phyloP scores from a whole-genome alignment of 192 early-diverging fungal species.

The Backusella psychrophila region DNA sequence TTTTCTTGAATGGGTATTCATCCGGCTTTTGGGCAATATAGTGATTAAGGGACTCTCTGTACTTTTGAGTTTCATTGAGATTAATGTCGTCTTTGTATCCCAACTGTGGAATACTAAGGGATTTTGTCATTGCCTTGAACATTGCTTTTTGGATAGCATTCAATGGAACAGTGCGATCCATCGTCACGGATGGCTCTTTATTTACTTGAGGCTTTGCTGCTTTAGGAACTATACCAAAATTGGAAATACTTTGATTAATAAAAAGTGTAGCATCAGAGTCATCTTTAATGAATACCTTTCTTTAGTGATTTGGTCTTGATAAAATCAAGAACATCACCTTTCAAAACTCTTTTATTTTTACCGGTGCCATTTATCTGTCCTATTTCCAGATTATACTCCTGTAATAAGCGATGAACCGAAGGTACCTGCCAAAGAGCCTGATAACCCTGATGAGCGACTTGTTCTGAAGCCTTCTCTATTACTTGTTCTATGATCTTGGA shows the following conservation, averaged over 20 bases:
- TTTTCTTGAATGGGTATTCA: slow-evolving; percentile 63
- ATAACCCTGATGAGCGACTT: background rate
- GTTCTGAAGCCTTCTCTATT: background rate
- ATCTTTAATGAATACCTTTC: background rate
- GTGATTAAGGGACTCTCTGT: slow-evolving; percentile 69
- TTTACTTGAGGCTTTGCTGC: background rate
- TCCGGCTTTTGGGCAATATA: slow-evolving; percentile 47
- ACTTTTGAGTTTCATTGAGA: slow-evolving; percentile 66
- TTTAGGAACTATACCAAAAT: background rate
- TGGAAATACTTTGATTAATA: background rate
- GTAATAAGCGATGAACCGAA: slow-evolving; percentile 85
- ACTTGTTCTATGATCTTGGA: background rate
- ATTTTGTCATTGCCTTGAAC: slow-evolving; percentile 97
- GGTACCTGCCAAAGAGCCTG: slow-evolving; percentile 70
- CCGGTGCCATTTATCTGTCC: slow-evolving; percentile 73
- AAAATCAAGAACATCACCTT: slow-evolving; percentile 82
- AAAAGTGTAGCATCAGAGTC: background rate
- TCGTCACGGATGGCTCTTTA: background rate
- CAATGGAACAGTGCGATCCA: slow-evolving; percentile 53
- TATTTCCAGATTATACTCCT: slow-evolving; percentile 79
- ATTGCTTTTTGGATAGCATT: slow-evolving; percentile 93
- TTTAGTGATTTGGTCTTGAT: slow-evolving; percentile 12
- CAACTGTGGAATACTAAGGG: slow-evolving; percentile 92
- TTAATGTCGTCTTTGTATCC: slow-evolving; percentile 90
- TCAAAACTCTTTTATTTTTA: slow-evolving; percentile 80